Conservation (phyloP, 1,284 basidiomycete genomes). For the Vanrija sp. region DNA sequence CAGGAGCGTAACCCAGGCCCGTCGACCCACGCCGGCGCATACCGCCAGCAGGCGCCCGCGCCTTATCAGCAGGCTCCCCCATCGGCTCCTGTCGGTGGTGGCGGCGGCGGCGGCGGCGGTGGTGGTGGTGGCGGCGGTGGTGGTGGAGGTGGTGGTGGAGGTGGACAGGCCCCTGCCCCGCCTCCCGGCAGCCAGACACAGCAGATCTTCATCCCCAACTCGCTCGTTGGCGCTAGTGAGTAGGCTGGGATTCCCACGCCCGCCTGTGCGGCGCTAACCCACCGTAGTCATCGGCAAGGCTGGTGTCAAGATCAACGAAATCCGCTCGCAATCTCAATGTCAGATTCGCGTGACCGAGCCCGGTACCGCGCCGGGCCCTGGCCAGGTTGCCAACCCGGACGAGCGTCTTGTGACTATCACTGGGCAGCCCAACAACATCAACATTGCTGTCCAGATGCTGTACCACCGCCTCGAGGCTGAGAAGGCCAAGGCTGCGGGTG, state of each 20-base stretch:
- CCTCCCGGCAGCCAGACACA: conserved; percentile 69
- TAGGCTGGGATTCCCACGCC: conserved; percentile 1
- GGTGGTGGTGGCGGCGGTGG: conserved; percentile 6
- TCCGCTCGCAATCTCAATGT: conserved; percentile 83
- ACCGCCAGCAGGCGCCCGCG: conserved; percentile 37
- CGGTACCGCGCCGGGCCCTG: conserved; percentile 56
- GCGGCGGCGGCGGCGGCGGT: conserved; percentile 11
- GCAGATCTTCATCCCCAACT: conserved; percentile 98
- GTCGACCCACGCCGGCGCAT: conserved; percentile 30
- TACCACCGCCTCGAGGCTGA: conserved; percentile 53
- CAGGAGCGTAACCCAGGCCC: conserved; percentile 62
- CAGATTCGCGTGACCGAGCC: conserved; percentile 99
- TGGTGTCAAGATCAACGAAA: conserved; percentile 98
- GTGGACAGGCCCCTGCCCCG: conserved; percentile 21
- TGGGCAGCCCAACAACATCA: conserved; percentile 88
- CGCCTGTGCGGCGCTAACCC: neutral
- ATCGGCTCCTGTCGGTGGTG: conserved; percentile 9
- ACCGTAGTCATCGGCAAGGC: conserved; percentile 84
- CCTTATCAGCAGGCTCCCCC: conserved; percentile 9
- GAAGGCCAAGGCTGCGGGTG: conserved; percentile 20
- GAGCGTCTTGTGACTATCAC: conserved; percentile 92
- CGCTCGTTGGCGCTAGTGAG: conserved; percentile 83
- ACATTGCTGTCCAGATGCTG: conserved; percentile 90
- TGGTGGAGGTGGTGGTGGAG: conserved; percentile 14
- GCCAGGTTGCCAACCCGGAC: conserved; percentile 57